phyloP scores from a whole-genome alignment of 139 green algal species.

The Pseudopediastrum boryanum region DNA sequence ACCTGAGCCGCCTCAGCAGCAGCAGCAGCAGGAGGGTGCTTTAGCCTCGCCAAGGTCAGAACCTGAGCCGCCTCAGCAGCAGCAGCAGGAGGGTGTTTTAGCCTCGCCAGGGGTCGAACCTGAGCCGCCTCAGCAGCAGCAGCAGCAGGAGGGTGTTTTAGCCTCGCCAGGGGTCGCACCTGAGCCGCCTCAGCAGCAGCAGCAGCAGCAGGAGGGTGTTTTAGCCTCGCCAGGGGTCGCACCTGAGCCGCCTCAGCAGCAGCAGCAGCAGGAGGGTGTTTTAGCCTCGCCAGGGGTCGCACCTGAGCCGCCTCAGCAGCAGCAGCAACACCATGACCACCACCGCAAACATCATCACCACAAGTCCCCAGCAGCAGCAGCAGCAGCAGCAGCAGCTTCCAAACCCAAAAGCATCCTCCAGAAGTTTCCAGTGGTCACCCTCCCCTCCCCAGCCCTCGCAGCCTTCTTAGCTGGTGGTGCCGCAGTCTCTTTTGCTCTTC shows the following conservation, averaged over 20 bases:
- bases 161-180: background rate
- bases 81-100: background rate
- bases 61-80: too few species aligned
- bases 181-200: background rate
- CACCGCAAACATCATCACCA: background rate
- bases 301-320: background rate
- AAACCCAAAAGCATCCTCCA: background rate
- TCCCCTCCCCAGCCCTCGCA: background rate
- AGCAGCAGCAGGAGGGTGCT: background rate
- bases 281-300: background rate
- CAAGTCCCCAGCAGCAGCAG: background rate
- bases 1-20: background rate
- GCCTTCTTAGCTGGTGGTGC: slow-evolving; percentile 15
- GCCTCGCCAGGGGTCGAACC: background rate
- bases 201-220: slow-evolving; percentile 10
- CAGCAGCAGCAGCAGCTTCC: background rate
- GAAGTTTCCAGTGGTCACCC: background rate
- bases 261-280: background rate
- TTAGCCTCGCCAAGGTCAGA: background rate
- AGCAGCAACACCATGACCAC: background rate
- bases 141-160: slow-evolving; percentile 1
- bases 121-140: slow-evolving; percentile 10
- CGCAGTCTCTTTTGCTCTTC: background rate
- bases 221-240: background rate
- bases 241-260: background rate